A percentile compares a stretch with the other conserved stretches of the same genome.
phyloP scores from a whole-genome alignment of 2,329 filamentous ascomycete genomes.

The Pseudogymnoascus sp. region DNA sequence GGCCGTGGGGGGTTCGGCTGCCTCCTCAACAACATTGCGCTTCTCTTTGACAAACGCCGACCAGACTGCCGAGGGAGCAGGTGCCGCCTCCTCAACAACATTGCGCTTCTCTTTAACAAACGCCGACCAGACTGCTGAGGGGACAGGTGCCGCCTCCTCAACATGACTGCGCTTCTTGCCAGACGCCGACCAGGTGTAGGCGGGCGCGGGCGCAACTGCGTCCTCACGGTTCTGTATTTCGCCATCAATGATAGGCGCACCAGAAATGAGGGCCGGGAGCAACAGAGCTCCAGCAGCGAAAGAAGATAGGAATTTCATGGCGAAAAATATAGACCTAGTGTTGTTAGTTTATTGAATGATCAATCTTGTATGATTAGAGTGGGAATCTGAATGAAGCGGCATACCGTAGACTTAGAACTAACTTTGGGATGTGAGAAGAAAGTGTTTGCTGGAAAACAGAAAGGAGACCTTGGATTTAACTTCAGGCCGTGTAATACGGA shows the following conservation, averaged over 20 bases:
- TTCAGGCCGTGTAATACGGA: background rate
- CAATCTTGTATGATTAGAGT: background rate
- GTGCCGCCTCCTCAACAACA: background rate
- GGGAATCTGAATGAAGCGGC: background rate
- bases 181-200: background rate
- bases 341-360: background rate
- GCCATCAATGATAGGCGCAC: background rate
- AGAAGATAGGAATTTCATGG: background rate
- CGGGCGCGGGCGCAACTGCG: background rate
- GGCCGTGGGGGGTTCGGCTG: background rate
- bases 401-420: background rate
- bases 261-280: background rate
- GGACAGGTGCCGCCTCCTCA: background rate
- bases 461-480: background rate
- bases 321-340: background rate
- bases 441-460: background rate
- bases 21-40: background rate
- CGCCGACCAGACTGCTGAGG: background rate
- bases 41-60: background rate
- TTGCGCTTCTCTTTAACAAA: background rate
- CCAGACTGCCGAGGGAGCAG: background rate
- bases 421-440: background rate
- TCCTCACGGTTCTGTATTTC: background rate
- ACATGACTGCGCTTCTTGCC: background rate
- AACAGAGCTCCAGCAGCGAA: background rate